Conservation (phyloP, 129 eudicot genomes). For the Lactuca sativa region DNA sequence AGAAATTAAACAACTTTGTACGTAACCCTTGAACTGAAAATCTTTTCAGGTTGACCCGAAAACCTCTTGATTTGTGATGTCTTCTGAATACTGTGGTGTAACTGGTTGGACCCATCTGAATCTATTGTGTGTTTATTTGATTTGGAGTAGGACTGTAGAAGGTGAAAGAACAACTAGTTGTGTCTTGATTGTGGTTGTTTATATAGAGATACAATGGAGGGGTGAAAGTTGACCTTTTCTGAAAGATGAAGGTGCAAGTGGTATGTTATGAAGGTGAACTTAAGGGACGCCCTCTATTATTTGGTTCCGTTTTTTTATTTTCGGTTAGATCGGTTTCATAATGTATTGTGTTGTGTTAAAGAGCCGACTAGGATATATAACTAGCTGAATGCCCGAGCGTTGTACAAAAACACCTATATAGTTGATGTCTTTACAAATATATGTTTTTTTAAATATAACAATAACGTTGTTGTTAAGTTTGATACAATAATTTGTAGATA, state of each 20-base stretch:
- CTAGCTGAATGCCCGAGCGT: too few species aligned
- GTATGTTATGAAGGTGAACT: not conserved
- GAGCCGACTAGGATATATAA: too few species aligned
- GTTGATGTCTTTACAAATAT: too few species aligned
- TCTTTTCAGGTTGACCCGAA: conserved; percentile 51
- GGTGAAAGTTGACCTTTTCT: conserved; percentile 16
- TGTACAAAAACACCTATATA: too few species aligned
- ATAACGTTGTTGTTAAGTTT: too few species aligned
- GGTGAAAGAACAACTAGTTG: conserved; percentile 6
- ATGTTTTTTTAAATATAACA: too few species aligned
- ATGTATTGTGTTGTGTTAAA: too few species aligned
- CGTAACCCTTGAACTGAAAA: conserved; percentile 60
- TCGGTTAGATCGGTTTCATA: too few species aligned
- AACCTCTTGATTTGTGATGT: conserved; percentile 47
- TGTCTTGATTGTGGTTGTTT: conserved; percentile 12
- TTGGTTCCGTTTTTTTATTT: too few species aligned
- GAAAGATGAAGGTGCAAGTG: conserved; percentile 8
- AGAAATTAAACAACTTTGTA: conserved; percentile 42
- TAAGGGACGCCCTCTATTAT: not conserved
- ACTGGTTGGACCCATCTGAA: conserved; percentile 36
- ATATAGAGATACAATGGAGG: conserved; percentile 19
- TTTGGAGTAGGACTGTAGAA: conserved; percentile 19
- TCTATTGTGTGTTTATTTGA: not conserved
- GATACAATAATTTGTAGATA: too few species aligned
- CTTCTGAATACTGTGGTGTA: conserved; percentile 47